Evolutionary conservation across 73 alveolate genomes (phyloP), one percentile per base, ranked within the genome.

Genomic region (Symbiodinium natans): DNA sequence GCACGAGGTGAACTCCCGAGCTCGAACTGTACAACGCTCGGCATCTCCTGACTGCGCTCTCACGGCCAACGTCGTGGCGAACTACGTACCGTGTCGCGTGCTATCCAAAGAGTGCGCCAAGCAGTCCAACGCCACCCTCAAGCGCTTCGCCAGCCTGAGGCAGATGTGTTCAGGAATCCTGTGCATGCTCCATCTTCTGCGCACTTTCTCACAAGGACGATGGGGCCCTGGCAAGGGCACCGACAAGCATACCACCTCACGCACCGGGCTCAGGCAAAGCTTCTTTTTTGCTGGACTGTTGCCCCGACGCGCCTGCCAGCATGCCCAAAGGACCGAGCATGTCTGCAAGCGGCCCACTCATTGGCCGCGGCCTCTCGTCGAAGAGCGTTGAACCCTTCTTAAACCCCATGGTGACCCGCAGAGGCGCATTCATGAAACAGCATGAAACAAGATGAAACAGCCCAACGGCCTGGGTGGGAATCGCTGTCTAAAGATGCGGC

Each of bases 331-430:
- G 94, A 5, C 83, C 84, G 59, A 86, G 74, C 94, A 86, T 86
- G 84, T 86, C 94, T 11, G 94, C 83, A 4, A 86, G 94, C 15
- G 94, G 94, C 41, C 94, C 94, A 23, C 84, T 56, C 94, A 86
- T 86, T 29, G 94, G 56, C 63, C 94, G 63, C 13, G 94, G 94
- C 94, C 94, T 86, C 56, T 36, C 39, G 9, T 36, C 71, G 23
- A 13, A 52, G 71, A 46, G 25, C 17, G 9, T 1, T 21, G 59
- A 46, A 13, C 59, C 17, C 59, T 46, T 2, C 59, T 46, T 13
- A 46, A 46, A 19, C n/a, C 17, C 59, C 25, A 13, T 46, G 59
- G 17, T 13, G 59, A 13, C 17, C n/a, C n/a, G n/a, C n/a, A n/a
- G n/a, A n/a, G n/a, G n/a, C n/a, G n/a, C n/a, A n/a, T n/a, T n/a